Conservation (phyloP, 73 alveolate species). For the Paramecium sexaurelia region DNA sequence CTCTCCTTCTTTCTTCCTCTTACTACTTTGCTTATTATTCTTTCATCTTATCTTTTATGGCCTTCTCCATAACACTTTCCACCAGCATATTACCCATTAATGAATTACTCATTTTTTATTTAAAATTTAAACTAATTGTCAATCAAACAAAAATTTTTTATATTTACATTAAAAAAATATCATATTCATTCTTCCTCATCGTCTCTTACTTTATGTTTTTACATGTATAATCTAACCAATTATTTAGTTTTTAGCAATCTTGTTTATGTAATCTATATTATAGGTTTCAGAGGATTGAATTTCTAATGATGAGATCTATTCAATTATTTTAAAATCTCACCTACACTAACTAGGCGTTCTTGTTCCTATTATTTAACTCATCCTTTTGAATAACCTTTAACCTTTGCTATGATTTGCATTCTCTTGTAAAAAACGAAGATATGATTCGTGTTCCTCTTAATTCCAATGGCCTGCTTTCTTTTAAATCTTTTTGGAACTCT, state of each 20-base stretch:
- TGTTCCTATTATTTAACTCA: slow-evolving; percentile 41
- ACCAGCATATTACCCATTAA: slow-evolving; percentile 70
- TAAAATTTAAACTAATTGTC: not conserved
- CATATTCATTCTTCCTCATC: not conserved
- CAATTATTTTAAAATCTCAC: not conserved
- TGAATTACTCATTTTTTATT: slow-evolving; percentile 51
- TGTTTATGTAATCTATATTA: not conserved
- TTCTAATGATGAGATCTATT: slow-evolving; percentile 45
- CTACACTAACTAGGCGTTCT: slow-evolving; percentile 54
- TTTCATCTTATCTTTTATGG: slow-evolving; percentile 76
- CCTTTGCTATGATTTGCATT: slow-evolving; percentile 28
- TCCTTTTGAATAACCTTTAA: not conserved
- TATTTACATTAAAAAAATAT: not conserved
- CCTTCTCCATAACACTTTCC: slow-evolving; percentile 81
- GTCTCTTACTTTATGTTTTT: not conserved
- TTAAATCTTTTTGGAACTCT: slow-evolving; percentile 15
- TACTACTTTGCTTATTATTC: slow-evolving; percentile 29
- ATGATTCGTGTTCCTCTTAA: slow-evolving; percentile 16
- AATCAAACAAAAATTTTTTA: not conserved
- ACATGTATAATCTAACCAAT: not conserved
- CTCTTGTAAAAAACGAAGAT: not conserved
- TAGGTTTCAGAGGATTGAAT: slow-evolving; percentile 19
- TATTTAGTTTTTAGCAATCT: not conserved
- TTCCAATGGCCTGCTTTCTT: slow-evolving; percentile 52
- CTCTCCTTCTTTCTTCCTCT: slow-evolving; percentile 8